Evolutionary conservation across 2,329 filamentous ascomycete species (phyloP), one percentile per base, ranked within the genome.

Genomic region (Alternaria sp.): DNA sequence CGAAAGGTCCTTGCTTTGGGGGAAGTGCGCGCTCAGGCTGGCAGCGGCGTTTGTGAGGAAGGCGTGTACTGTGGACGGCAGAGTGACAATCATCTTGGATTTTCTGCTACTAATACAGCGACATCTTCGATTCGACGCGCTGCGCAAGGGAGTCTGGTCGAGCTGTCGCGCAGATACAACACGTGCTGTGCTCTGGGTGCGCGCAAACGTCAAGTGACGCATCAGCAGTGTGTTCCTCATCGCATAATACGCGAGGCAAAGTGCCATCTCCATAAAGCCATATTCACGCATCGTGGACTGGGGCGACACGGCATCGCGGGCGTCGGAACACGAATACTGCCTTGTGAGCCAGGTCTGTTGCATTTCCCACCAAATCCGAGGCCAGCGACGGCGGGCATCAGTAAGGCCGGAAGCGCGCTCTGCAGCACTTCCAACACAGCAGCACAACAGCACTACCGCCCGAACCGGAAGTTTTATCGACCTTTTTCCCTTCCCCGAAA

Each of bases 181-280:
- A 57, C 68, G 70, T 71, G 61, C 59, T 65, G 72, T 74, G 70
- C 66, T 66, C 70, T 66, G 73, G 71, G 73, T 72, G 73, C 72
- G 73, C 72, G 71, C 72, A 70, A 68, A 63, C 70, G 73, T 74
- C 74, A 66, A 76, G 75, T 78, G 75, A 76, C 70, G 70, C 70
- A 67, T 67, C 73, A 64, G 60, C 72, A 68, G 73, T 72, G 73
- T 72, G 70, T 64, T 66, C 59, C 51, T 64, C 67, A 65, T 71
- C 66, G 69, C 73, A 70, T 75, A 74, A 74, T 67, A 69, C 70
- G 67, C 70, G 64, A 73, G 68, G 71, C 67, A 54, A 65, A 67
- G 72, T 75, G 73, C 67, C 71, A 57, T 63, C 63, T 66, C 69
- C 57, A 63, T 71, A 67, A 65, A 68, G 65, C 68, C 67, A 70